Evolutionary conservation across 768 basidiomycete species (phyloP).

Genomic region (Phallus indusiatus): DNA sequence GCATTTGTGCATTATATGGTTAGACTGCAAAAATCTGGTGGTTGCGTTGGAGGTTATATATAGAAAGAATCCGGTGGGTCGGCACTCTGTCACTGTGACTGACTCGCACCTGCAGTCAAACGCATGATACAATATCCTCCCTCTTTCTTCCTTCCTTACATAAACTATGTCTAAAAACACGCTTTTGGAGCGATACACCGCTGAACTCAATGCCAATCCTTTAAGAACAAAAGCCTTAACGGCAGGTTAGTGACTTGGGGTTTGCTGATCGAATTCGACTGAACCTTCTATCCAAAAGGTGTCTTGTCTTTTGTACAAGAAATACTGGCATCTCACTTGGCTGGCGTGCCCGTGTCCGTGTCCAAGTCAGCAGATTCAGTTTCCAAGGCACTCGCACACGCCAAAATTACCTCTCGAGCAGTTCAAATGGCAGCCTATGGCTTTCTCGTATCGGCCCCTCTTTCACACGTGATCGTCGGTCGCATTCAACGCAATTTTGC

Average conservation of each 20-base stretch:
- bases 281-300: slow-evolving; percentile 17
- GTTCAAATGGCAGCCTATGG: slow-evolving; percentile 82
- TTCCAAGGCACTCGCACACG: slow-evolving; percentile 41
- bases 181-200: slow-evolving; percentile 57
- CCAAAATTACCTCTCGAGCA: slow-evolving; percentile 59
- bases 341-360: slow-evolving; percentile 46
- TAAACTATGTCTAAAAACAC: background rate
- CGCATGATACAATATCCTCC: background rate
- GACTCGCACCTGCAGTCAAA: background rate
- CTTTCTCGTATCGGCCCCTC: slow-evolving; percentile 72
- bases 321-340: slow-evolving; percentile 65
- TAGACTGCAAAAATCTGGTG: no score
- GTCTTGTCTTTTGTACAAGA: slow-evolving; percentile 54
- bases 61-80: no score
- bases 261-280: background rate
- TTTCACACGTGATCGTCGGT: slow-evolving; percentile 67
- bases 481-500: slow-evolving; percentile 66
- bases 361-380: slow-evolving; percentile 46
- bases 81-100: no score
- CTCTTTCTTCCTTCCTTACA: background rate
- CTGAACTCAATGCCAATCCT: slow-evolving; percentile 56
- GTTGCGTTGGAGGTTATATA: no score
- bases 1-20: no score
- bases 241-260: slow-evolving; percentile 36
- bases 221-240: slow-evolving; percentile 76